Evolutionary conservation across 1,284 basidiomycete genomes (phyloP), one percentile per base, ranked within the genome.

Genomic region (Lignosus rhinocerotis): DNA sequence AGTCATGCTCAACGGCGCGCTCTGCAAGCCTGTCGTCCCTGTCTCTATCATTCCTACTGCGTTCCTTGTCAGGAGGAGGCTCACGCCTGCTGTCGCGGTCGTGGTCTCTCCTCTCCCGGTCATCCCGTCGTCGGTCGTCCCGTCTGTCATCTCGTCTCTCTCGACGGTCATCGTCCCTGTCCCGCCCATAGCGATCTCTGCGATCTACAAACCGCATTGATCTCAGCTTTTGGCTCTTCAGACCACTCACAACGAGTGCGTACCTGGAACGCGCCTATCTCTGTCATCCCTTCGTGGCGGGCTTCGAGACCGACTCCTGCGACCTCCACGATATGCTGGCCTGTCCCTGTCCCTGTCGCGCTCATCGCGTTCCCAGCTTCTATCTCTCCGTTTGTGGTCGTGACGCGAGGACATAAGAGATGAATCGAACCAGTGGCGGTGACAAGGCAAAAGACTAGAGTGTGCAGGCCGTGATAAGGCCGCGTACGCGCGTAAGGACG

Each of bases 301-400:
- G 72, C 90, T 92, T 53, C 86, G 81, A 38, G 87, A 90, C 60
- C 88, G 80, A 69, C 86, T 88, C 43, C 86, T 77, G 62, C 81
- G 77, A 12, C 60, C 76, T 47, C 79, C 76, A 57, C 81, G 64
- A 58, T 65, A 64, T 45, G 59, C 66, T 44, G 77, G 83, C 58
- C 81, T 77, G 63, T 89, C 88, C 80, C 87, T 82, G 67, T 85
- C 87, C 64, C 87, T 74, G 64, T 89, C 87, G 58, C 84, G 81
- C 55, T 80, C 79, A 51, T 78, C 84, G 58, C 81, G 78, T 64
- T 90, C 88, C 82, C 85, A 82, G 68, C 86, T 88, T 63, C 86
- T 75, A 64, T 90, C 88, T 59, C 85, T 82, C 68, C 83, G 75
- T 67, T 83, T 77, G 68, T 81, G 71, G 66, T 87, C 85, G 57